phyloP scores from a whole-genome alignment of 192 early-diverging fungal genomes.

The Backusella australiensis region DNA sequence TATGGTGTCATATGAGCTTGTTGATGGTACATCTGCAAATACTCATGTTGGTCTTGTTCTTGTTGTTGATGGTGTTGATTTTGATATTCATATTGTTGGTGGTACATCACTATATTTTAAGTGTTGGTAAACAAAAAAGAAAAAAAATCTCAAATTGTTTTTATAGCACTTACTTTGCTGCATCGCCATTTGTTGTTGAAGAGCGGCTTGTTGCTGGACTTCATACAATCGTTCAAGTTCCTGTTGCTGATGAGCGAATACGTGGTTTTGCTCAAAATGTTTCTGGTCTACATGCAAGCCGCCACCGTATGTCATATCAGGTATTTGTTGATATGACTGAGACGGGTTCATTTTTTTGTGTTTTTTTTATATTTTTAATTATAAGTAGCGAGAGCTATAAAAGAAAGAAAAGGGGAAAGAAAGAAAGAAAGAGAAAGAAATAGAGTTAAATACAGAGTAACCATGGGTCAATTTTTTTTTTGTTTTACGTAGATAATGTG shows the following conservation, averaged over 20 bases:
- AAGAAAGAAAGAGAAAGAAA: not conserved
- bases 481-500: not conserved
- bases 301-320: not conserved
- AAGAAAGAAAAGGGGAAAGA: not conserved
- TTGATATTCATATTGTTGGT: slow-evolving; percentile 1
- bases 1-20: not conserved
- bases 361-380: not conserved
- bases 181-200: slow-evolving; percentile 19
- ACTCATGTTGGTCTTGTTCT: not conserved
- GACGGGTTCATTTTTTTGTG: not conserved
- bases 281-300: not conserved
- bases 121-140: not conserved
- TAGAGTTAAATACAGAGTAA: not conserved
- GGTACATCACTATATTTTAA: not conserved
- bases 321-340: not conserved
- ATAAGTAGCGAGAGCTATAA: not conserved
- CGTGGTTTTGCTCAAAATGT: not conserved
- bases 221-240: slow-evolving; percentile 3
- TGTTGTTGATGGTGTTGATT: not conserved
- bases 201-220: slow-evolving; percentile 18
- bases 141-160: not conserved
- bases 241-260: not conserved
- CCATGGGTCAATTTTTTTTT: not conserved
- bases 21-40: slow-evolving; percentile 1
- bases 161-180: slow-evolving; percentile 4